Evolutionary conservation across 371 early-diverging fungal genomes (phyloP).

Genomic region (Haplosporangium sp.): DNA sequence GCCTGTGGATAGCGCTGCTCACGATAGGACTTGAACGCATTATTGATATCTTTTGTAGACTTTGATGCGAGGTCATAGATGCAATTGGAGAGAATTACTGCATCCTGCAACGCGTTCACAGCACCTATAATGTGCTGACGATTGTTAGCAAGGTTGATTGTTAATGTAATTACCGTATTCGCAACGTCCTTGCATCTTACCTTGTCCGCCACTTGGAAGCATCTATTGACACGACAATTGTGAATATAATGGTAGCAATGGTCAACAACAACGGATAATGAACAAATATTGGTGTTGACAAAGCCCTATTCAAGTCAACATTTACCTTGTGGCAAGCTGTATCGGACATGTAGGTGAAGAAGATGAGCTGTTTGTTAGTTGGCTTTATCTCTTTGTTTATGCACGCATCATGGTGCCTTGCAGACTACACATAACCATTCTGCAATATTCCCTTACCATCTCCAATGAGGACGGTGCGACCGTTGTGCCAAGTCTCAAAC

Average conservation of each 20-base stretch:
- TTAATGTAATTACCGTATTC: background rate
- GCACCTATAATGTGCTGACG: constrained; percentile 11
- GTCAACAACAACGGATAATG: background rate
- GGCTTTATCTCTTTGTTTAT: background rate
- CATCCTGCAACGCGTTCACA: constrained; percentile 40
- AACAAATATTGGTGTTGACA: background rate
- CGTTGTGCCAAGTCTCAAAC: constrained; percentile 39
- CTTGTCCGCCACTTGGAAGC: constrained; percentile 34
- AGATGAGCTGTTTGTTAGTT: background rate
- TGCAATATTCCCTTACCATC: constrained; percentile 32
- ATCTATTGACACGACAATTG: constrained; percentile 15
- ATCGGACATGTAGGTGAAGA: background rate
- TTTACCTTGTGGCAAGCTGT: constrained; percentile 22
- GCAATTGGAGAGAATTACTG: constrained; percentile 39
- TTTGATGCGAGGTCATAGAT: constrained; percentile 22
- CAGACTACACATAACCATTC: too few species aligned
- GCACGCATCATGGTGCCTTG: too few species aligned
- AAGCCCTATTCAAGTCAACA: too few species aligned
- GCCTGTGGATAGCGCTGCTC: constrained; percentile 30
- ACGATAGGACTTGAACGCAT: constrained; percentile 17
- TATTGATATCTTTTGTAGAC: constrained; percentile 8
- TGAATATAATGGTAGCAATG: background rate
- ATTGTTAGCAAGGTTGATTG: background rate
- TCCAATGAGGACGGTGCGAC: constrained; percentile 34
- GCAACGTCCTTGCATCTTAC: background rate